A percentile compares a stretch with the other conserved stretches of the same genome.
Evolutionary conservation across 164 flowering plant species (phyloP).

Genomic region (Piper longum): DNA sequence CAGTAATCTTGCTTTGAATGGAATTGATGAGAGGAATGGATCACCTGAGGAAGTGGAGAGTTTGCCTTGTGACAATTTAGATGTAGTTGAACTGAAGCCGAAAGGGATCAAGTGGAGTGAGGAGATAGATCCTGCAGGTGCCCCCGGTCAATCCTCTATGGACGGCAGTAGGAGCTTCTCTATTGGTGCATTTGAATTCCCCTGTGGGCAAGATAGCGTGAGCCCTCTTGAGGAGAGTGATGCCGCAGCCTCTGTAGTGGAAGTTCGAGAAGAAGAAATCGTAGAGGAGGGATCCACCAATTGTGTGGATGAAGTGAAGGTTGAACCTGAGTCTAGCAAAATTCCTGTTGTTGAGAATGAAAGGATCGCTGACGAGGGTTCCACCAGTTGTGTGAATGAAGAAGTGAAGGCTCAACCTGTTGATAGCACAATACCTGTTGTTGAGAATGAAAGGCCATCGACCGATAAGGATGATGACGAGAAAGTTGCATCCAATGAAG

Average conservation of each 20-base stretch:
- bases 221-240: background rate
- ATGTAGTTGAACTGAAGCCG: background rate
- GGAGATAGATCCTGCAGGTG: constrained; percentile 1
- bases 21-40: background rate
- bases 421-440: constrained; percentile 1
- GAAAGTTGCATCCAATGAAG: background rate
- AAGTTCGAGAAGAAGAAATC: background rate
- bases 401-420: constrained; percentile 6
- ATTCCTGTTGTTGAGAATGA: background rate
- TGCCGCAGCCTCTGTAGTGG: background rate
- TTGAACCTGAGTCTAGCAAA: constrained; percentile 4
- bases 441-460: constrained; percentile 6
- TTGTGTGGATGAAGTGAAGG: constrained; percentile 1
- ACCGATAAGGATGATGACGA: constrained; percentile 1
- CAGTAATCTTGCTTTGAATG: background rate
- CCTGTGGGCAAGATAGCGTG: background rate
- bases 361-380: background rate
- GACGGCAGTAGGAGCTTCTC: constrained; percentile 2
- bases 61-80: background rate
- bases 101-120: background rate
- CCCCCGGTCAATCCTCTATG: background rate
- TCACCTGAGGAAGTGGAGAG: constrained; percentile 1
- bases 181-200: background rate
- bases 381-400: background rate
- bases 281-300: background rate